phyloP scores from a whole-genome alignment of 805 yeast genomes.

The Scheffersomyces stipitis region DNA sequence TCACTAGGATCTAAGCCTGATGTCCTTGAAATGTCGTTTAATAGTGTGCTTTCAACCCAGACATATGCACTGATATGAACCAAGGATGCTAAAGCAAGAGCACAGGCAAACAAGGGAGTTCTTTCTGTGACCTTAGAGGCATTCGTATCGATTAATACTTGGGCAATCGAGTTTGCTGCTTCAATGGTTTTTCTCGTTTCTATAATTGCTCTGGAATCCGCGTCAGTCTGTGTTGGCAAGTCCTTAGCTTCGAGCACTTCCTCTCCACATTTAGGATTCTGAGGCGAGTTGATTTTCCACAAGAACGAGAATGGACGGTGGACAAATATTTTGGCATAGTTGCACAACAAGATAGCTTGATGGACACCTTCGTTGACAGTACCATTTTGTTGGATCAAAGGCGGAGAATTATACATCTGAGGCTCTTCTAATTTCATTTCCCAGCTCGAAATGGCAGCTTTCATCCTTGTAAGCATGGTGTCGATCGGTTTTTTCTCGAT shows the following conservation, averaged over 20 bases:
- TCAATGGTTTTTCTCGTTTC: slow-evolving; percentile 56
- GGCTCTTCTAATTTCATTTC: slow-evolving; percentile 45
- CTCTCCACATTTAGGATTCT: slow-evolving; percentile 34
- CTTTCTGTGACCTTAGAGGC: slow-evolving; percentile 43
- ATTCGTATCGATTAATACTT: slow-evolving; percentile 46
- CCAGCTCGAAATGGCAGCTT: slow-evolving; percentile 52
- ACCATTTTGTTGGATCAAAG: slow-evolving; percentile 43
- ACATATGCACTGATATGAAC: slow-evolving; percentile 54
- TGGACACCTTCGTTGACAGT: slow-evolving; percentile 54
- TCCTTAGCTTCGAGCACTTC: slow-evolving; percentile 18
- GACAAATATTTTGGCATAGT: slow-evolving; percentile 54
- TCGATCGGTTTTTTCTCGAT: slow-evolving; percentile 39
- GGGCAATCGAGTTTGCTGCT: slow-evolving; percentile 51
- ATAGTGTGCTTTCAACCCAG: slow-evolving; percentile 46
- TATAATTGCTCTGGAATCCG: slow-evolving; percentile 46
- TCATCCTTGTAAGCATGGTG: slow-evolving; percentile 35
- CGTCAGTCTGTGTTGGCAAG: slow-evolving; percentile 15
- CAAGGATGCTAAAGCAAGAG: slow-evolving; percentile 51
- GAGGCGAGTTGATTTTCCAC: slow-evolving; percentile 48
- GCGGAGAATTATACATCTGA: slow-evolving; percentile 40
- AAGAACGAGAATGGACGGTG: slow-evolving; percentile 54
- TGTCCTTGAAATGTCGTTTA: slow-evolving; percentile 1
- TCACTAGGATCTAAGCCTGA: slow-evolving; percentile 13
- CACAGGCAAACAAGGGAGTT: slow-evolving; percentile 54
- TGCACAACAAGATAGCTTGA: slow-evolving; percentile 47